Evolutionary conservation across 2,329 filamentous ascomycete species (phyloP).

Genomic region (Ceratocystis colombiana): DNA sequence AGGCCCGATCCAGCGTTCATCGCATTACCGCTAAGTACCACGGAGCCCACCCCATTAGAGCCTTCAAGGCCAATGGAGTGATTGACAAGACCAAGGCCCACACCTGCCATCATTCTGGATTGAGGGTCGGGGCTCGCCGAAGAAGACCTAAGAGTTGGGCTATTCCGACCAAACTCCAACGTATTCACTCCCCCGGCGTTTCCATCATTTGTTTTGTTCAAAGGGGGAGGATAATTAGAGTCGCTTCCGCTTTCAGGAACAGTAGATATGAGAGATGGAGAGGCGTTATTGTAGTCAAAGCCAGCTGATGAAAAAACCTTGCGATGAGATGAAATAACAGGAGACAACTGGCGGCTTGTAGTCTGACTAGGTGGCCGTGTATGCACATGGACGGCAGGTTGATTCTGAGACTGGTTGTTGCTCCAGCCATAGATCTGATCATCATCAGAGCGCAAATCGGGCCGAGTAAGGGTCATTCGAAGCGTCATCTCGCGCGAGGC

Average conservation of each 20-base stretch:
- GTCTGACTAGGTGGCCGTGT: constrained; percentile 17
- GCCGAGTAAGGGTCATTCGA: constrained; percentile 86
- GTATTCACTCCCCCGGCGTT: neutral
- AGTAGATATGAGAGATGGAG: neutral
- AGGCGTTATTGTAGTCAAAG: neutral
- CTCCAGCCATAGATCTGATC: constrained; percentile 64
- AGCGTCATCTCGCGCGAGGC: constrained; percentile 72
- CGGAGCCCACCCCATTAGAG: constrained; percentile 1
- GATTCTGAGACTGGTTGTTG: constrained; percentile 18
- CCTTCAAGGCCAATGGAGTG: constrained; percentile 24
- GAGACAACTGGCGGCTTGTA: constrained; percentile 18
- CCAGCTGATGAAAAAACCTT: neutral
- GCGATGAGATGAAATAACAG: constrained; percentile 9
- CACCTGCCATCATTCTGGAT: neutral
- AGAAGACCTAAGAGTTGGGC: neutral
- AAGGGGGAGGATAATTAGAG: neutral
- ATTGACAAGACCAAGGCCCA: constrained; percentile 12
- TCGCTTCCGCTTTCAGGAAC: neutral
- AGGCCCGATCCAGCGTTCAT: constrained; percentile 26
- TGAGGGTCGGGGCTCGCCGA: neutral
- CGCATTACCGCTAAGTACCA: constrained; percentile 32
- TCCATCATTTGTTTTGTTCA: neutral
- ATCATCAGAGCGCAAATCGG: constrained; percentile 70
- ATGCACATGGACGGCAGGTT: neutral
- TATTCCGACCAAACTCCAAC: neutral